Conservation (phyloP, 768 basidiomycete species). For the Arthromyces matolae region DNA sequence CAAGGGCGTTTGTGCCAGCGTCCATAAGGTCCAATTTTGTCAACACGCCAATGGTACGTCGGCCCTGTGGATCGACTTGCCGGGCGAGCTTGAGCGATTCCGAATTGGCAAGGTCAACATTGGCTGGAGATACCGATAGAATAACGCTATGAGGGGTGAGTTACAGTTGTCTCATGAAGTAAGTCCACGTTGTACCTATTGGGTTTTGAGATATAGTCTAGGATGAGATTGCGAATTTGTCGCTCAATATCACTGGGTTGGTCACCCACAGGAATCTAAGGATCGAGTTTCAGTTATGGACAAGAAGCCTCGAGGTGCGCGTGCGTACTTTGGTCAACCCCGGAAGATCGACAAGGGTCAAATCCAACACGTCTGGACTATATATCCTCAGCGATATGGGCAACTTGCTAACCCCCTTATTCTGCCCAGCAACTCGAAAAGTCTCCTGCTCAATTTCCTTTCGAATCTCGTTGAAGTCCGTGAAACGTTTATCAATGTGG, state of each 20-base stretch:
- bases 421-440: conserved; percentile 94
- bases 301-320: not conserved
- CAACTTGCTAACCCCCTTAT: conserved; percentile 95
- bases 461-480: conserved; percentile 92
- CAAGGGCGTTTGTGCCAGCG: conserved; percentile 95
- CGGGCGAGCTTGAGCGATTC: conserved; percentile 97
- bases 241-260: conserved; percentile 98
- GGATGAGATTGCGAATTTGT: conserved; percentile 91
- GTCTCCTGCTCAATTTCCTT: conserved; percentile 99
- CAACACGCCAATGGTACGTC: conserved; percentile 93
- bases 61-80: conserved; percentile 91
- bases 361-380: conserved; percentile 91
- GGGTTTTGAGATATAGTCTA: conserved; percentile 94
- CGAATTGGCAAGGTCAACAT: conserved; percentile 98
- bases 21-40: conserved; percentile 99
- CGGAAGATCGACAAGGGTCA: conserved; percentile 95
- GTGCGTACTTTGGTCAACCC: conserved; percentile 86
- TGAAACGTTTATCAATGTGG: conserved; percentile 93
- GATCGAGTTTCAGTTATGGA: not conserved
- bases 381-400: conserved; percentile 95
- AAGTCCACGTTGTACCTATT: conserved; percentile 63
- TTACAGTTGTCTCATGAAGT: not conserved
- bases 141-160: conserved; percentile 62
- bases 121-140: conserved; percentile 94
- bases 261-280: conserved; percentile 89